Conservation (phyloP, 768 basidiomycete genomes). For the Tulasnella sp. region DNA sequence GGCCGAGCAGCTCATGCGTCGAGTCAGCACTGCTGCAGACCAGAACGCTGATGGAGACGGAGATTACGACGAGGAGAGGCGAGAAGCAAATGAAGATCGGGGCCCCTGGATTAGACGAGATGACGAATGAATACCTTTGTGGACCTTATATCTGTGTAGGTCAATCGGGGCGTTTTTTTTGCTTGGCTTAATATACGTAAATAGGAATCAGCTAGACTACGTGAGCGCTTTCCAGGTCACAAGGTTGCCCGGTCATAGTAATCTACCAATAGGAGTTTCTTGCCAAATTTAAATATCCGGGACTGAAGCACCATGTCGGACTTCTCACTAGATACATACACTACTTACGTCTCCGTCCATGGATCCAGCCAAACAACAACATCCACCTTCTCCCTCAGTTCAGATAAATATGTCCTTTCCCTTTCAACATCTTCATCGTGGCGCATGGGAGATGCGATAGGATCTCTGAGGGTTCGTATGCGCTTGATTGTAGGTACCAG, state of each 20-base stretch:
- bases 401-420: not conserved
- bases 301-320: too few species aligned
- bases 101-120: not conserved
- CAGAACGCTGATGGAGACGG: not conserved
- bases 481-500: not conserved
- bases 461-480: not conserved
- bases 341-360: not conserved
- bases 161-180: too few species aligned
- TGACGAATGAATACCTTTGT: not conserved
- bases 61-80: not conserved
- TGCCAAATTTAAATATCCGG: too few species aligned
- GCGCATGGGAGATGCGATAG: not conserved
- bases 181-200: too few species aligned
- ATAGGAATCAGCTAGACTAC: too few species aligned
- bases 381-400: not conserved
- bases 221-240: too few species aligned
- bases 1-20: not conserved
- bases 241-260: too few species aligned
- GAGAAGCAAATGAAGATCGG: not conserved
- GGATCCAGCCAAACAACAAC: not conserved
- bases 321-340: too few species aligned
- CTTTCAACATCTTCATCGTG: not conserved
- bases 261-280: too few species aligned
- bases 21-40: not conserved
- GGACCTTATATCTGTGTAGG: too few species aligned